Base-by-base conservation (phyloP, 352 stramenopile species). In the Elongisporangium prolatum region DNA sequence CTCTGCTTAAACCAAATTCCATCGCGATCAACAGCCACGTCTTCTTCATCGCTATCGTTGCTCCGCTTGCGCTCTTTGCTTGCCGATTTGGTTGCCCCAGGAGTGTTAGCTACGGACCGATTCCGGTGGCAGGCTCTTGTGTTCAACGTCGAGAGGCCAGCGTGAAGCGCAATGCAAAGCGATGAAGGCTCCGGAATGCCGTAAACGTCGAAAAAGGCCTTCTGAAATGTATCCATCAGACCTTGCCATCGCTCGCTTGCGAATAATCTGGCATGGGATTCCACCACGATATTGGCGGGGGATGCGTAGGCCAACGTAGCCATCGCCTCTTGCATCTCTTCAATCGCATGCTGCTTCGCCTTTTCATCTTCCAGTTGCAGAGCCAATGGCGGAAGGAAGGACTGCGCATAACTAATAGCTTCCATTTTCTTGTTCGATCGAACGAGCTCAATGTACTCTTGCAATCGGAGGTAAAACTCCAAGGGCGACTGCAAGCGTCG, bases 401-500 rank as follows among this genome's bases (percentile, higher is more conserved):
- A 40, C 55, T 81, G 84, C 4, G 84, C 84, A 25, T 92, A 89
- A 34, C 88, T 60, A 14, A 94, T 74, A 20, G 84, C 84, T 20
- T 89, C 75, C n/a, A 92, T 63, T 10, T 75, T 75, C 58, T 90
- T 83, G 52, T 72, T 72, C 3, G 72, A 71, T 51, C 84, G 84
- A n/a, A 92, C 80, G n/a, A 87, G 65, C 59, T 92, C 84, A 20
- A 94, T 66, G 60, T 92, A 89, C 56, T 87, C 78, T 60, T 94
- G 84, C 24, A 92, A 54, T 8, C 84, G 72, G 28, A 94, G 50
- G 9, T 80, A 77, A 40, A 94, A 91, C 54, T 91, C 81, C n/a
- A 94, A 50, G 18, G 63, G 67, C 6, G 84, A 91, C 52, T 84
- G 75, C 16, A 94, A 57, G 16, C 84, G 82, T 44, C 84, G 78